Base-by-base conservation (phyloP, 208 protist genomes). In the Phytomonas francai region DNA sequence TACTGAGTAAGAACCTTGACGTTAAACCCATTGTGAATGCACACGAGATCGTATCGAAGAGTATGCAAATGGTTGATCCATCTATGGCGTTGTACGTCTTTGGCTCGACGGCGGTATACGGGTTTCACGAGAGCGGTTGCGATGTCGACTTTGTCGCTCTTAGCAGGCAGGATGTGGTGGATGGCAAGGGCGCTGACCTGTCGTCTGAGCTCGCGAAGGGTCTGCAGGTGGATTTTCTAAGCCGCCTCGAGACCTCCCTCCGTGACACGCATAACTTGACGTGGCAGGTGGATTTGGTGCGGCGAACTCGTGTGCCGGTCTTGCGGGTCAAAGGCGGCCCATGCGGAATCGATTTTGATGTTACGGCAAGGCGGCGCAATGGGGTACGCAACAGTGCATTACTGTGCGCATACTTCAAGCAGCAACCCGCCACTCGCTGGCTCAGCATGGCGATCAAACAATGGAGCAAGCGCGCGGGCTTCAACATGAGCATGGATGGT, bases 331-430 rank as follows among this genome's bases (percentile, higher is more conserved):
- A 61, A 12, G 67, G 67, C 36, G 27, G n/a, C 57, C 28, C 34
- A 19, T 63, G 63, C 8, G 63, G 63, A 16, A 71, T 92, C 5
- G 80, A 84, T 67, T 90, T 94, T 69, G 91, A 96, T 59, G 82
- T 96, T 28, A 96, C 88, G 19, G 89, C 75, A 0, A 75, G 79
- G 45, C 75, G 91, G 1, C 83, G 86, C 29, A 94, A 94, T 65
- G 91, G 91, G 0, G 88, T 96, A 31, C 91, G 88, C 57, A 96
- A 96, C 80, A 91, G 81, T 59, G 83, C 79, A 8, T 63, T 96
- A 58, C 72, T 96, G 57, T 81, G 84, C 0, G 42, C 69, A 39
- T 96, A 96, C 76, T 83, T 91, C 54, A 68, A 65, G 19, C 88
- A 96, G 73, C 30, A 45, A 12, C 84, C 84, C n/a, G 62, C 74